Evolutionary conservation across 345 rosid genomes (phyloP).

Genomic region (Combretum micranthum): DNA sequence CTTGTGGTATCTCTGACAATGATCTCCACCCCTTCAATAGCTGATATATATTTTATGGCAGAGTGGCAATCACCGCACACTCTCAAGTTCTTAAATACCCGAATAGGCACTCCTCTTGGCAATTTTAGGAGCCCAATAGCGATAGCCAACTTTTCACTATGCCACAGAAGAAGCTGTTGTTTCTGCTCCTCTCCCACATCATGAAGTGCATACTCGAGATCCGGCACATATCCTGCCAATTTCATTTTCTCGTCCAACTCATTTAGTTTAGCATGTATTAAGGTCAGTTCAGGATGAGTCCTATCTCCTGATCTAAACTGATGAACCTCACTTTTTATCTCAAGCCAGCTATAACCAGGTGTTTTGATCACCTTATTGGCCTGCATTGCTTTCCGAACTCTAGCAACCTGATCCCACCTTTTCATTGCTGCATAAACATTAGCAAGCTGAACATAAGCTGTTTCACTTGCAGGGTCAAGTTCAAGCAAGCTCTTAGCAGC

Average conservation of each 20-base stretch:
- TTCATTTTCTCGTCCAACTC: conserved; percentile 67
- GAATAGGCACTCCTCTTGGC: conserved; percentile 34
- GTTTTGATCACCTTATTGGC: conserved; percentile 21
- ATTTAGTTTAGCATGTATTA: conserved; percentile 47
- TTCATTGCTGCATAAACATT: conserved; percentile 34
- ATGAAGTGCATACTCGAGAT: conserved; percentile 72
- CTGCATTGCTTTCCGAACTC: conserved; percentile 28
- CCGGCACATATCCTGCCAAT: conserved; percentile 67
- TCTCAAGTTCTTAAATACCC: conserved; percentile 84
- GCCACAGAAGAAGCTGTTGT: conserved; percentile 60
- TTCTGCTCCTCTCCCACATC: conserved; percentile 62
- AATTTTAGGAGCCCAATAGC: conserved; percentile 64
- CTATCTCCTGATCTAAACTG: conserved; percentile 39
- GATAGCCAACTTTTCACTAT: conserved; percentile 82
- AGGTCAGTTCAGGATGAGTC: conserved; percentile 36
- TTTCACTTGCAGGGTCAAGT: conserved; percentile 22
- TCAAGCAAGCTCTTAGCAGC: conserved; percentile 26
- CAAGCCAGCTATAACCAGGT: conserved; percentile 34
- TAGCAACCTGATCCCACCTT: conserved; percentile 18
- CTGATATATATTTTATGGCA: conserved; percentile 60
- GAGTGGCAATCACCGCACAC: conserved; percentile 79
- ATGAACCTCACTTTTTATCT: conserved; percentile 27
- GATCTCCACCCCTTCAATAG: conserved; percentile 59
- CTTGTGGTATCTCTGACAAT: conserved; percentile 69
- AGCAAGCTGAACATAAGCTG: conserved; percentile 30